phyloP scores from a whole-genome alignment of 371 early-diverging fungal species.

The Mucor velutinosus region DNA sequence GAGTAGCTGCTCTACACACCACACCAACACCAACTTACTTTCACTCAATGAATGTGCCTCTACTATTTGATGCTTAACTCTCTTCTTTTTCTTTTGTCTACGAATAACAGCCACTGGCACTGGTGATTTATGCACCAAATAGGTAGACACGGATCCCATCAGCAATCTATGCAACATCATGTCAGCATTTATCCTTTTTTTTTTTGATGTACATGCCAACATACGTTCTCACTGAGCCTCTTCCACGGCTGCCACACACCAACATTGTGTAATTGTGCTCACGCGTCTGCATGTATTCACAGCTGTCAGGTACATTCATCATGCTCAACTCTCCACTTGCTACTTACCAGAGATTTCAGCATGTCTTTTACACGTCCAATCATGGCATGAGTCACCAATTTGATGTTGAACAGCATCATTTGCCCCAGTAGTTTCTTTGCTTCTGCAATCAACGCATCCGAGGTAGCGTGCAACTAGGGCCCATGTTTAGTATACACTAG shows the following conservation, averaged over 20 bases:
- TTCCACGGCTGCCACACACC: slow-evolving; percentile 21
- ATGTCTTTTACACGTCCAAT: slow-evolving; percentile 52
- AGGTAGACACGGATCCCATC: slow-evolving; percentile 28
- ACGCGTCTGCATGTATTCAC: slow-evolving; percentile 4
- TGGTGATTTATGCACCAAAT: slow-evolving; percentile 33
- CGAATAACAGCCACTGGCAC: slow-evolving; percentile 61
- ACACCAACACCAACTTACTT: slow-evolving; percentile 18
- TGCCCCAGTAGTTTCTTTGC: slow-evolving; percentile 34
- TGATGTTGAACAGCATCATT: slow-evolving; percentile 53
- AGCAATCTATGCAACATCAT: slow-evolving; percentile 1
- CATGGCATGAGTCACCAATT: slow-evolving; percentile 50
- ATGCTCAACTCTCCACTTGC: not conserved
- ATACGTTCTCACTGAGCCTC: slow-evolving; percentile 22
- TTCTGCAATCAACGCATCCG: slow-evolving; percentile 23
- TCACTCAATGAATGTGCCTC: slow-evolving; percentile 33
- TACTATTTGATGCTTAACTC: slow-evolving; percentile 12
- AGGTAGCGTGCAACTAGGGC: slow-evolving; percentile 31
- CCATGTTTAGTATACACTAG: not conserved
- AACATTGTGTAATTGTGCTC: slow-evolving; percentile 15
- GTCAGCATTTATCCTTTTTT: not conserved
- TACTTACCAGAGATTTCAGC: slow-evolving; percentile 35
- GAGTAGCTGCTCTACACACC: not conserved
- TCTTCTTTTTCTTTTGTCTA: slow-evolving; percentile 48
- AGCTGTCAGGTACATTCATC: not conserved
- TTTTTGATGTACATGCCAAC: not conserved